phyloP scores from a whole-genome alignment of 73 alveolate genomes.

The Paramecium sexaurelia region DNA sequence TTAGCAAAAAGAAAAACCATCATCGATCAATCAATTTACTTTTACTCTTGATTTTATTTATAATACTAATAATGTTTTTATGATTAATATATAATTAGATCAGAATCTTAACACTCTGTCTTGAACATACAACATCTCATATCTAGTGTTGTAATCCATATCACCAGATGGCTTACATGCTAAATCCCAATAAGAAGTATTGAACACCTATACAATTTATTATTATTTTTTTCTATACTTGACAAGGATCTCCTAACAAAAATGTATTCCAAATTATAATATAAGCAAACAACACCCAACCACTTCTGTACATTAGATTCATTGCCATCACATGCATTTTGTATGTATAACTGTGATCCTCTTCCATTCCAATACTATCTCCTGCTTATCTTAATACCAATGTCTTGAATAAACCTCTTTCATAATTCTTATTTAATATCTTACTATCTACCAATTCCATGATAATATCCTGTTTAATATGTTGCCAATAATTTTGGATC shows the following conservation, averaged over 20 bases:
- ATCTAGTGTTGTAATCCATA: constrained; percentile 62
- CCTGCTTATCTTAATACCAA: constrained; percentile 66
- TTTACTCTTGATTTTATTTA: background rate
- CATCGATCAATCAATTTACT: background rate
- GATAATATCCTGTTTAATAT: background rate
- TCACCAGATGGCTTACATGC: constrained; percentile 62
- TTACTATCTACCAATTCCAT: constrained; percentile 51
- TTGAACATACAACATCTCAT: constrained; percentile 57
- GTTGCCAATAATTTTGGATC: constrained; percentile 11
- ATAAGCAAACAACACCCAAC: constrained; percentile 64
- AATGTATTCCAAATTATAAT: constrained; percentile 60
- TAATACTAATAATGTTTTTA: background rate
- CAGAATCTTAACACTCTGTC: constrained; percentile 68
- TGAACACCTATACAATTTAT: constrained; percentile 6
- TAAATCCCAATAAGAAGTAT: constrained; percentile 61
- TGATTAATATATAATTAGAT: background rate
- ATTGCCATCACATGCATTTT: constrained; percentile 64
- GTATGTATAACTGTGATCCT: constrained; percentile 65
- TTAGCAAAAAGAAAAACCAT: background rate
- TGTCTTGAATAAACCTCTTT: constrained; percentile 58
- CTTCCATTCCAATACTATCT: constrained; percentile 63
- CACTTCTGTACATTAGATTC: constrained; percentile 64
- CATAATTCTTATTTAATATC: background rate
- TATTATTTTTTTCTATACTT: background rate
- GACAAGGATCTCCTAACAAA: constrained; percentile 65